These are phyloP conservation scores for Fusarium sp. DNA, from an alignment of 2,329 filamentous ascomycete species.

Conservation along the genomic window DNA sequence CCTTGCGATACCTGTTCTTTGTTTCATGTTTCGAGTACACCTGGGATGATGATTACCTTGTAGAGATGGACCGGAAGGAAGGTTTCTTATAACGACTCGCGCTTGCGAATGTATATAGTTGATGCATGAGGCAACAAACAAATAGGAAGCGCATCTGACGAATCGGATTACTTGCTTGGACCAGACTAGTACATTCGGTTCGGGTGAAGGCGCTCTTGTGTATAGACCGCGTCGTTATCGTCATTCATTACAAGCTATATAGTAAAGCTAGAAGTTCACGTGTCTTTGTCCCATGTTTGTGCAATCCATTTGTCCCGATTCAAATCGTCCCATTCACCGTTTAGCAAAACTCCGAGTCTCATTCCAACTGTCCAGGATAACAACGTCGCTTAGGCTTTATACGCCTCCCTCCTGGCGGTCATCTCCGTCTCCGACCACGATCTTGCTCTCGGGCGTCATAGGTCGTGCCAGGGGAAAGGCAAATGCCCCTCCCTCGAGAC, in stretches of 20 bases:
- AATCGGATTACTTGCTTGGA: background rate
- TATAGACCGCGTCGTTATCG: slow-evolving; percentile 1
- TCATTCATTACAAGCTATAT: slow-evolving; percentile 18
- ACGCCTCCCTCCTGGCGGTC: background rate
- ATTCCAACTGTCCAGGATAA: background rate
- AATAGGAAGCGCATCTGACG: slow-evolving; percentile 21
- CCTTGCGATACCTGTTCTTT: slow-evolving; percentile 23
- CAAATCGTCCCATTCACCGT: background rate
- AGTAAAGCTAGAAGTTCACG: background rate
- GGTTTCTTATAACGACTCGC: slow-evolving; percentile 17
- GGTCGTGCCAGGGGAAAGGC: background rate
- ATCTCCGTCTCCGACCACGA: background rate
- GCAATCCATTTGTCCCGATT: background rate
- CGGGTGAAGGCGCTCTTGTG: background rate
- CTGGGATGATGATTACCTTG: slow-evolving; percentile 15
- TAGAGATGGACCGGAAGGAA: slow-evolving; percentile 16
- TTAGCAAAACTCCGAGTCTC: background rate
- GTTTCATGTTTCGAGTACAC: slow-evolving; percentile 13
- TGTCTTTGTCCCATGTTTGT: background rate
- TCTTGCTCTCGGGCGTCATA: slow-evolving; percentile 21
- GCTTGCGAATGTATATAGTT: slow-evolving; percentile 34
- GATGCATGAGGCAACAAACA: slow-evolving; percentile 24
- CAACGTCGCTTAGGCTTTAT: background rate
- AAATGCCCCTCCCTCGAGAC: background rate
- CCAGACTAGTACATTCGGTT: background rate